Percentiles rank a stretch among this genome's conserved stretches.
Evolutionary conservation across 257 asterid genomes (phyloP).

Genomic region (Linderniella brevidens): DNA sequence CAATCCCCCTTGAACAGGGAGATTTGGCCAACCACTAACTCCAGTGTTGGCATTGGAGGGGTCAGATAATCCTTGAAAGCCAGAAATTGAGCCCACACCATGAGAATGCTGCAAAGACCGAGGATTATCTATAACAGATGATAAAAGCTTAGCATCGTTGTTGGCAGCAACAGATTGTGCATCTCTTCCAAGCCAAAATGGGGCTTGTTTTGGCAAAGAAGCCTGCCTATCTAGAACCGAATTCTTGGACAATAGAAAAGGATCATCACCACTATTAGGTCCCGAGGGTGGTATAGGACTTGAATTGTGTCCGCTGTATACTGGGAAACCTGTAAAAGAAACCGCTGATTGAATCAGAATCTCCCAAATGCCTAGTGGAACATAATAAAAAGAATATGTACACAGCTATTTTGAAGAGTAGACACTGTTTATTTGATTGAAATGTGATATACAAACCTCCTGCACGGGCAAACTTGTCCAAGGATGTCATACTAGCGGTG

Average conservation of each 20-base stretch:
- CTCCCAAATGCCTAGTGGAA: no score
- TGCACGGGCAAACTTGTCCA: constrained; percentile 45
- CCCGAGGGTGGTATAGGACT: constrained; percentile 29
- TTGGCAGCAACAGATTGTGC: constrained; percentile 26
- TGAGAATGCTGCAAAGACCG: constrained; percentile 33
- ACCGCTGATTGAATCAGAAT: not conserved
- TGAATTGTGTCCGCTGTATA: constrained; percentile 33
- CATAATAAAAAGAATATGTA: not conserved
- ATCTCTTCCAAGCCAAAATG: constrained; percentile 55
- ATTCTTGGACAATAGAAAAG: constrained; percentile 41
- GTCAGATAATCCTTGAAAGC: constrained; percentile 44
- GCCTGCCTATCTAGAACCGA: constrained; percentile 64
- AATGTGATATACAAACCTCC: constrained; percentile 43
- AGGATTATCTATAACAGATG: constrained; percentile 37
- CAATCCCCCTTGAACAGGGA: constrained; percentile 61
- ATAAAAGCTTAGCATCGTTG: constrained; percentile 26
- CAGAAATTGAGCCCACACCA: constrained; percentile 48
- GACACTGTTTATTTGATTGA: not conserved
- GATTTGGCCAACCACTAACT: constrained; percentile 55
- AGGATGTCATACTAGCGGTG: constrained; percentile 23
- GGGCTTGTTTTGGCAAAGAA: constrained; percentile 42
- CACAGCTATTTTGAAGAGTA: not conserved
- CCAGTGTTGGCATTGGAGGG: constrained; percentile 33
- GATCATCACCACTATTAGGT: constrained; percentile 38
- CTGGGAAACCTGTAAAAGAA: constrained; percentile 53